Conservation (phyloP, 495 filamentous ascomycete species). For the Neurospora sp. region DNA sequence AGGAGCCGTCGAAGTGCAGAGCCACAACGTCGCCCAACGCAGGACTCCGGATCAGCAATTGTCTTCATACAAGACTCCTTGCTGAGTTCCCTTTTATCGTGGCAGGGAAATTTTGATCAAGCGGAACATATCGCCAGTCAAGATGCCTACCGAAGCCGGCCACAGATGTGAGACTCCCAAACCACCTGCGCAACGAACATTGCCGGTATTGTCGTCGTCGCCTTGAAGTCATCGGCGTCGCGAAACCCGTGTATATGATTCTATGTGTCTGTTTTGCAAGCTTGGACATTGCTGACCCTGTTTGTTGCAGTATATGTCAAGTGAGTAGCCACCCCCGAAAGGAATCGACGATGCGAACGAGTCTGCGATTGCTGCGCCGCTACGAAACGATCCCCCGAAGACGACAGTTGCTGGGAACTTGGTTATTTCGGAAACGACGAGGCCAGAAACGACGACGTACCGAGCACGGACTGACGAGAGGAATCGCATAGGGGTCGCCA, state of each 20-base stretch:
- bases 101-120: slow-evolving; percentile 24
- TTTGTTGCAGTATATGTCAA: slow-evolving; percentile 73
- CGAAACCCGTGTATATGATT: slow-evolving; percentile 3
- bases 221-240: background rate
- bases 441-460: slow-evolving; percentile 21
- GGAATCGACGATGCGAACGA: slow-evolving; percentile 3
- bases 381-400: background rate
- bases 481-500: slow-evolving; percentile 63
- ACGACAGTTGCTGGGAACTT: background rate
- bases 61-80: slow-evolving; percentile 21
- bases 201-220: slow-evolving; percentile 1
- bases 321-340: slow-evolving; percentile 48
- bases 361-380: background rate
- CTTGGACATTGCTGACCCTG: slow-evolving; percentile 21
- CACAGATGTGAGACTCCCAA: slow-evolving; percentile 62
- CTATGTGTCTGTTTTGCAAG: background rate
- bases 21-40: slow-evolving; percentile 30
- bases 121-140: slow-evolving; percentile 38
- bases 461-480: slow-evolving; percentile 19
- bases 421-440: background rate
- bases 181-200: background rate
- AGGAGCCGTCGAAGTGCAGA: slow-evolving; percentile 20
- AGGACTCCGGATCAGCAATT: slow-evolving; percentile 26
- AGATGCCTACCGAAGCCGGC: slow-evolving; percentile 75
- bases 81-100: slow-evolving; percentile 23